Evolutionary conservation across 1,139 yeast genomes (phyloP), one percentile per base, ranked within the genome.

Genomic region (Taphrina pruni): DNA sequence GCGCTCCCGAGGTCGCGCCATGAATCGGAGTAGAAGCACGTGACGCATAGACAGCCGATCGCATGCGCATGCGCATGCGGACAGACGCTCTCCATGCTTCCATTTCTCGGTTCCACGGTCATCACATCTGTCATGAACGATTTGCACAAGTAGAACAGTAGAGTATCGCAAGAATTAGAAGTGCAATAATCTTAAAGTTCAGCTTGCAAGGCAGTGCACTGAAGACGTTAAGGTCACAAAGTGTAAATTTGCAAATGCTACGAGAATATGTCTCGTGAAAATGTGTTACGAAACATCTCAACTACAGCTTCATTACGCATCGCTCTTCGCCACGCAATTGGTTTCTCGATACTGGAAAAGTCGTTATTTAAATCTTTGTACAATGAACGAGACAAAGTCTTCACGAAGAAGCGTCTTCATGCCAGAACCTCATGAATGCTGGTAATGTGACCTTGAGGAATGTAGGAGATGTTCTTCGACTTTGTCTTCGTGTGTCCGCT

Each of bases 391-490:
- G 38, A 26, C 38, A 9, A 32, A 9, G n/a, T 12, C 20, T n/a
- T 9, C 9, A 12, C n/a, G 8, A 20, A 5, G 26, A 2, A 20
- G 32, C 4, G 32, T 26, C 32, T 26, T 36, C 39, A 60, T 7
- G 48, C 55, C 45, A 62, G 52, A 6, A 52, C 60, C 45, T 62
- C 66, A 11, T 62, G 51, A 26, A 62, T 62, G 55, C 66, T 62
- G n/a, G 66, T 62, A 32, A 62, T 62, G 60, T 62, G 66, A n/a
- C 36, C 41, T 32, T 62, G 60, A 9, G 66, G 66, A 8, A 32
- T 48, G 38, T 62, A 62, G 45, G 45, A 11, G 6, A 21, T 12
- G 35, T 17, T n/a, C 39, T 55, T 52, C 12, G 58, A n/a, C 26
- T 55, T 55, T 36, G 26, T 38, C 60, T 62, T 62, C 14, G 20